Evolutionary conservation across 176 grass and related monocot genomes (phyloP).

Genomic region (Rhynchospora breviuscula): DNA sequence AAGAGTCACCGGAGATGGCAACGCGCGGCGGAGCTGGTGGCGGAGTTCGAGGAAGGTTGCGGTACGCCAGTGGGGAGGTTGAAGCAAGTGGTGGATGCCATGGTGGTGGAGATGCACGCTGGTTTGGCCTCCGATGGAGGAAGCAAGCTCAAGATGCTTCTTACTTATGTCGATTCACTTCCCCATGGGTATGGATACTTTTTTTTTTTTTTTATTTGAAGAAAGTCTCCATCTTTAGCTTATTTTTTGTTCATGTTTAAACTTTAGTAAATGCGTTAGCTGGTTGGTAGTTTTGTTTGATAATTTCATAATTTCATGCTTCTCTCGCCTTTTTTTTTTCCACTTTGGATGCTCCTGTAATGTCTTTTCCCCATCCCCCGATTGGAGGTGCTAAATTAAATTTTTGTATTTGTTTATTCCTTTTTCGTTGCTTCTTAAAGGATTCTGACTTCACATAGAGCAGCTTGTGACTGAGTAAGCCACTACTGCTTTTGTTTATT

Average conservation of each 20-base stretch:
- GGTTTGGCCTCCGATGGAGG: constrained; percentile 45
- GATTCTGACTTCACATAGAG: neutral
- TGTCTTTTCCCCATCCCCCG: neutral
- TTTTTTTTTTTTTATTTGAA: constrained; percentile 3
- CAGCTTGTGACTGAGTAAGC: neutral
- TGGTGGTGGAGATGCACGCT: constrained; percentile 52
- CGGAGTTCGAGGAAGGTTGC: constrained; percentile 27
- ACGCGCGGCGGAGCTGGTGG: constrained; percentile 25
- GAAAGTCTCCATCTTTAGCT: constrained; percentile 4
- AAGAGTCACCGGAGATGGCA: constrained; percentile 29
- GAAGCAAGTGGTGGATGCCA: constrained; percentile 43
- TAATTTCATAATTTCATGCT: neutral
- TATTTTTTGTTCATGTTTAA: neutral
- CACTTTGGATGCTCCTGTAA: neutral
- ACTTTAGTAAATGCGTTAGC: neutral
- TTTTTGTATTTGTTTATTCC: neutral
- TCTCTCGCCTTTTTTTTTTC: neutral
- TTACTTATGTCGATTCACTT: constrained; percentile 43
- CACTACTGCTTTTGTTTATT: neutral
- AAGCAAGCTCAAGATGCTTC: constrained; percentile 51
- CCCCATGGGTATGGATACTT: constrained; percentile 40
- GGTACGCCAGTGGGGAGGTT: constrained; percentile 32
- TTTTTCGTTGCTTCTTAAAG: neutral
- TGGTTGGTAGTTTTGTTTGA: neutral
- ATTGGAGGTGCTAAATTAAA: neutral